Conservation (phyloP, 495 filamentous ascomycete genomes). For the Podospora anserina region DNA sequence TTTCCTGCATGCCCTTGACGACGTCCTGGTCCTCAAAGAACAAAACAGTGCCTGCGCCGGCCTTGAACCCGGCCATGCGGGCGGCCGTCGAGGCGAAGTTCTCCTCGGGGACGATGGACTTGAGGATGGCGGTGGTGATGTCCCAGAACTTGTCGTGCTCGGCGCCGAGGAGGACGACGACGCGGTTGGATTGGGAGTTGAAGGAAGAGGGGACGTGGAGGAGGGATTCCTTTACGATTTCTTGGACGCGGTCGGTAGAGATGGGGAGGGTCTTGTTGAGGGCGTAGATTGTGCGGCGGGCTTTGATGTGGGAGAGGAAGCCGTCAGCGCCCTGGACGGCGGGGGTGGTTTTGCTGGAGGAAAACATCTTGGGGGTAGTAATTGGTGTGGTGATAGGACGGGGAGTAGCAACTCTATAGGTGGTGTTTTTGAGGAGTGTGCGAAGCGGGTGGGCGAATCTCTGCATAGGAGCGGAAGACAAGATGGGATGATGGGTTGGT, state of each 20-base stretch:
- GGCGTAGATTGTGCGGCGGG: constrained; percentile 58
- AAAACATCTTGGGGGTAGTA: constrained; percentile 22
- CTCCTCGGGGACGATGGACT: constrained; percentile 56
- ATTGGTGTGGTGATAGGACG: constrained; percentile 10
- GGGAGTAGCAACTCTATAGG: neutral
- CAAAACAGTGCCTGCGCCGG: constrained; percentile 59
- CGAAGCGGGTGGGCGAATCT: constrained; percentile 8
- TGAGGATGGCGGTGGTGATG: constrained; percentile 51
- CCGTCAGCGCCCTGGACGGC: constrained; percentile 32
- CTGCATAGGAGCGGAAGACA: neutral
- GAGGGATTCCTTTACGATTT: constrained; percentile 53
- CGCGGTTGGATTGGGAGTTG: constrained; percentile 64
- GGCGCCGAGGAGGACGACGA: constrained; percentile 58
- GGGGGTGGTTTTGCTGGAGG: constrained; percentile 25
- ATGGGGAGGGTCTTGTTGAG: constrained; percentile 55
- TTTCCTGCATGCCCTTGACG: constrained; percentile 50
- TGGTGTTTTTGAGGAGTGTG: constrained; percentile 13
- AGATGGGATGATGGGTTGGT: neutral
- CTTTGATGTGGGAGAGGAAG: constrained; percentile 53
- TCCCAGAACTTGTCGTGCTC: constrained; percentile 67
- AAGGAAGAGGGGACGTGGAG: constrained; percentile 58
- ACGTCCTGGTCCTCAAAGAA: constrained; percentile 61
- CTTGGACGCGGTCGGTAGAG: constrained; percentile 50
- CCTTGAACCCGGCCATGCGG: constrained; percentile 52
- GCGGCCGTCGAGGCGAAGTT: constrained; percentile 46